Evolutionary conservation across 106 monocot species (phyloP).

Genomic region (Xerophyta viscosa): DNA sequence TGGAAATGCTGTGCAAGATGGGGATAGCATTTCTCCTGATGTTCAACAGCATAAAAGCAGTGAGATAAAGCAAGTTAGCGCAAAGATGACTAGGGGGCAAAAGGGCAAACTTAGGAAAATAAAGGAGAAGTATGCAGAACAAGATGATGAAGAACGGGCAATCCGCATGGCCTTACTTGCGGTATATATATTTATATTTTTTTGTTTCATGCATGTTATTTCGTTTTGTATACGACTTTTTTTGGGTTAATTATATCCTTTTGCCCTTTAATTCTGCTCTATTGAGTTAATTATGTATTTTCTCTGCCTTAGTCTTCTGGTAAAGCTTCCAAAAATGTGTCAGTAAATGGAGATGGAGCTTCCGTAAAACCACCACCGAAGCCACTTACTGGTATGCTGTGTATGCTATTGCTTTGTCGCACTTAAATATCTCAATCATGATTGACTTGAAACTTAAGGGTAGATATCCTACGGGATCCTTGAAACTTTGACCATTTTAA

Average conservation of each 20-base stretch:
- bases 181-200: constrained; percentile 30
- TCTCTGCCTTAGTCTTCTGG: constrained; percentile 64
- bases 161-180: constrained; percentile 95
- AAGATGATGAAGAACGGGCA: constrained; percentile 95
- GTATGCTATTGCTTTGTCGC: neutral
- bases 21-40: constrained; percentile 12
- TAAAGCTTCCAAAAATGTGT: constrained; percentile 49
- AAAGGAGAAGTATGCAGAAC: constrained; percentile 94
- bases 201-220: neutral
- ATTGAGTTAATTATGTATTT: neutral
- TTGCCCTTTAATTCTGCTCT: neutral
- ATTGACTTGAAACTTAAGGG: too few species aligned
- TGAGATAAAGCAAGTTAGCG: constrained; percentile 23
- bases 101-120: constrained; percentile 92
- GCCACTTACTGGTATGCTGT: constrained; percentile 35
- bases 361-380: constrained; percentile 16
- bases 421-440: too few species aligned
- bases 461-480: too few species aligned
- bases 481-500: too few species aligned
- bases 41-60: constrained; percentile 16
- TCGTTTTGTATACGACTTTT: neutral
- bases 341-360: constrained; percentile 20
- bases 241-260: neutral
- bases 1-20: constrained; percentile 15
- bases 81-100: constrained; percentile 72